phyloP scores from a whole-genome alignment of 805 yeast species.

The Candida quercuum region DNA sequence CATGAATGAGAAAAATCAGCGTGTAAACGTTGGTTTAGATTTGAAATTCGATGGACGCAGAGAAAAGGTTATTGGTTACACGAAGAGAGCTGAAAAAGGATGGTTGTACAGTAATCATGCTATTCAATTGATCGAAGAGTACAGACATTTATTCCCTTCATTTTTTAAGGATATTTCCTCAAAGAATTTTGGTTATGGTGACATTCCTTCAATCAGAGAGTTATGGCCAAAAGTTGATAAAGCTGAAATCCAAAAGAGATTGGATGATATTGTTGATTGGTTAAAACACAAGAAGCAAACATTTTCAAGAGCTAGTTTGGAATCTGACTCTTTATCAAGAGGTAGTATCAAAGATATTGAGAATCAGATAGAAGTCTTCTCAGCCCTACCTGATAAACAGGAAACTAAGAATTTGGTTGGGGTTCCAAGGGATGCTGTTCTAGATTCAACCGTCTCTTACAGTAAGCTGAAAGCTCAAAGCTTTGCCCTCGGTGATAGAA shows the following conservation, averaged over 20 bases:
- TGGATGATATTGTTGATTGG: slow-evolving; percentile 31
- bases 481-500: slow-evolving; percentile 86
- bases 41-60: slow-evolving; percentile 77
- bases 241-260: slow-evolving; percentile 22
- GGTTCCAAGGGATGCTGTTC: slow-evolving; percentile 79
- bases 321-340: slow-evolving; percentile 71
- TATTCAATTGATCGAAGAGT: slow-evolving; percentile 55
- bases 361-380: slow-evolving; percentile 42
- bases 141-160: slow-evolving; percentile 54
- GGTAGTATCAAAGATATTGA: slow-evolving; percentile 67
- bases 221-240: slow-evolving; percentile 30
- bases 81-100: slow-evolving; percentile 54
- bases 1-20: slow-evolving; percentile 44
- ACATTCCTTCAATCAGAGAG: slow-evolving; percentile 26
- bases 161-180: slow-evolving; percentile 41
- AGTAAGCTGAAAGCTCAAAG: slow-evolving; percentile 68
- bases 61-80: slow-evolving; percentile 83
- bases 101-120: slow-evolving; percentile 89
- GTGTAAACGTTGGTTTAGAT: slow-evolving; percentile 72
- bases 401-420: slow-evolving; percentile 60
- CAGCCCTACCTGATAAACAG: slow-evolving; percentile 37
- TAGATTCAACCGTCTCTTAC: slow-evolving; percentile 69
- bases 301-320: slow-evolving; percentile 63
- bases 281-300: slow-evolving; percentile 46
- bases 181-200: slow-evolving; percentile 21